Evolutionary conservation across 2,329 filamentous ascomycete genomes (phyloP).

Genomic region (Plenodomus tracheiphilus): DNA sequence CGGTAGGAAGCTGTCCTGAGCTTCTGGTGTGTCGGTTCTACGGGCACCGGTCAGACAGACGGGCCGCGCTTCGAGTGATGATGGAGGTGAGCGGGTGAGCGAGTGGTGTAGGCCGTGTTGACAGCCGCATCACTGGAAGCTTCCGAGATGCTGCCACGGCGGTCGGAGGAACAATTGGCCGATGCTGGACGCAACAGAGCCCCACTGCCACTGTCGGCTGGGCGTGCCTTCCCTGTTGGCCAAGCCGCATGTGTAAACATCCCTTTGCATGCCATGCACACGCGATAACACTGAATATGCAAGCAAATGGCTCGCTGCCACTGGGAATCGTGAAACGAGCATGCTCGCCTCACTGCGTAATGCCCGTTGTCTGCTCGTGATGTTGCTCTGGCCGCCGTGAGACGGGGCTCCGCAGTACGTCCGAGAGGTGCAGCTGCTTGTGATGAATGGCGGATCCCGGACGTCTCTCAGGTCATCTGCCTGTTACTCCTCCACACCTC

Average conservation of each 20-base stretch:
- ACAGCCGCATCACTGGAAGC: conserved; percentile 15
- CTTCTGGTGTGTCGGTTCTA: neutral
- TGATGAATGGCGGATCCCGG: conserved; percentile 15
- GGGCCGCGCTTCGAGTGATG: neutral
- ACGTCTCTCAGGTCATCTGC: conserved; percentile 28
- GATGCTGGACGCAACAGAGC: neutral
- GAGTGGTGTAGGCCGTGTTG: conserved; percentile 4
- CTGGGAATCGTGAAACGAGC: neutral
- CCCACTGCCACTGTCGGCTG: neutral
- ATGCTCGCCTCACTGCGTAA: neutral
- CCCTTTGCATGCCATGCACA: neutral
- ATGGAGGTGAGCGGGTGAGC: conserved; percentile 1
- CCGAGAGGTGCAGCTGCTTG: conserved; percentile 8
- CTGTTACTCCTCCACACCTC: conserved; percentile 15
- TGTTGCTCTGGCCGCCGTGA: neutral
- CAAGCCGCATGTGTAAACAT: neutral
- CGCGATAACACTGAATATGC: neutral
- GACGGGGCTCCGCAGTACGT: conserved; percentile 10
- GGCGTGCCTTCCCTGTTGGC: neutral
- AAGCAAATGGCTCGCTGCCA: neutral
- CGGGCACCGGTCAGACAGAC: neutral
- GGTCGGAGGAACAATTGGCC: conserved; percentile 15
- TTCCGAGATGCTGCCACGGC: conserved; percentile 17
- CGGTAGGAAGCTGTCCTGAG: neutral
- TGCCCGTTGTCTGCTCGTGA: neutral